Evolutionary conservation across 2,329 filamentous ascomycete genomes (phyloP).

Genomic region (Blastomyces emzantsi): DNA sequence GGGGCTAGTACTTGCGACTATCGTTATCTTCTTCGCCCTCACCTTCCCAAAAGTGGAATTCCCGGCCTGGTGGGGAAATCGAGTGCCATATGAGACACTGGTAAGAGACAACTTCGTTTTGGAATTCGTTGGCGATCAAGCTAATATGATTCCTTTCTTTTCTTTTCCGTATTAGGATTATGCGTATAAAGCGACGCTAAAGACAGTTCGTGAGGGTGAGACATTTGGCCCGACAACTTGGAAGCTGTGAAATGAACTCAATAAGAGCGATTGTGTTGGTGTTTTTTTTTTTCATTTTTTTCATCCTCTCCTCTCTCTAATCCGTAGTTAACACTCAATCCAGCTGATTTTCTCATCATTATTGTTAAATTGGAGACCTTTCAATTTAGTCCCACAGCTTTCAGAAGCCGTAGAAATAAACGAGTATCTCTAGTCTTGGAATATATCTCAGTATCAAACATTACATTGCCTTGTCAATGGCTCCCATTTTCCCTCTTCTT

Average conservation of each 20-base stretch:
- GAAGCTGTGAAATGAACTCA: not conserved
- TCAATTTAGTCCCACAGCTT: not conserved
- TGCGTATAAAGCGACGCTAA: slow-evolving; percentile 9
- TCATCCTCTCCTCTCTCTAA: not conserved
- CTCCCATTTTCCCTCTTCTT: not conserved
- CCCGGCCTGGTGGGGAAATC: slow-evolving; percentile 52
- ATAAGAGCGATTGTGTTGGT: not conserved
- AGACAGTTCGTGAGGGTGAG: slow-evolving; percentile 8
- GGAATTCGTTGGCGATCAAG: not conserved
- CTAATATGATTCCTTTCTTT: not conserved
- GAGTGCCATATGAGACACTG: slow-evolving; percentile 21
- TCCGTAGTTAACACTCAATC: not conserved
- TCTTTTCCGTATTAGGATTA: slow-evolving; percentile 8
- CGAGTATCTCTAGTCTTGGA: not conserved
- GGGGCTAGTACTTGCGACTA: slow-evolving; percentile 53
- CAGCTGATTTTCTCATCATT: not conserved
- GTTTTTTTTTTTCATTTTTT: not conserved
- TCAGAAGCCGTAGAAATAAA: not conserved
- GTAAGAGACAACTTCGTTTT: slow-evolving; percentile 12
- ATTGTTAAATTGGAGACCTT: not conserved
- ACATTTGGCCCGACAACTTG: slow-evolving; percentile 11
- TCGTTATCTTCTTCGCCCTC: slow-evolving; percentile 59
- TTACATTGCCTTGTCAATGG: not conserved
- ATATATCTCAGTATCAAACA: not conserved
- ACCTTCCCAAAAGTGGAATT: slow-evolving; percentile 47